Base-by-base conservation (phyloP, 148 eudicot species). In the Rhododendron mucronatum region DNA sequence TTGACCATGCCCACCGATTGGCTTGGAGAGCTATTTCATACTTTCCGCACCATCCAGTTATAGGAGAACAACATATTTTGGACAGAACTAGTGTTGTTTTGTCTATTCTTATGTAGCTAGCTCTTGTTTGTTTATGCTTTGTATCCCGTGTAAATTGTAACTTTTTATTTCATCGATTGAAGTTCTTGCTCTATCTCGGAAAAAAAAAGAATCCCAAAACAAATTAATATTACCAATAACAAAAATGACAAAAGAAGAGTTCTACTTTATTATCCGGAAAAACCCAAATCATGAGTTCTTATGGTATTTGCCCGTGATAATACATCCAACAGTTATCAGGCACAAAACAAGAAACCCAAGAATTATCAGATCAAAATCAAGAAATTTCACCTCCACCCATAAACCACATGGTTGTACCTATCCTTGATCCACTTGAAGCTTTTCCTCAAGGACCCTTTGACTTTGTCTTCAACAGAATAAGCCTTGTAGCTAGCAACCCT, bases 401-500 rank as follows among this genome's bases (percentile, higher is more conserved):
- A 82, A 48, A 94, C 67, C 3, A 93, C 86, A 61, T 85, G 86
- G 50, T 84, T 81, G 87, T 85, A 91, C 86, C 81, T 91, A 33
- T 90, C 85, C 87, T 94, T 95, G 48, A 95, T 35, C 96, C 98
- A 94, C 79, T 88, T 90, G 81, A 95, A 89, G 47, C 98, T 94
- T 89, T 87, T 94, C 85, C 90, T 93, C 20, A 94, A 86, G 37
- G 98, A 93, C 30, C 98, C 95, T 86, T 95, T 95, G 83, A 95
- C 93, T 88, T 95, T 94, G 12, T 93, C 95, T 91, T 95, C 95
- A 86, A 94, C 88, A 50, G 95, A 85, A 47, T 92, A 90, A 44
- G 87, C 94, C 90, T 94, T 95, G 71, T 95, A 95, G 86, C 91
- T 90, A 63, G 95, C 96, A 86, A 95, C 95, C 89, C 98, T 95